Conservation (phyloP, 768 basidiomycete genomes). For the Pholiota microspora region DNA sequence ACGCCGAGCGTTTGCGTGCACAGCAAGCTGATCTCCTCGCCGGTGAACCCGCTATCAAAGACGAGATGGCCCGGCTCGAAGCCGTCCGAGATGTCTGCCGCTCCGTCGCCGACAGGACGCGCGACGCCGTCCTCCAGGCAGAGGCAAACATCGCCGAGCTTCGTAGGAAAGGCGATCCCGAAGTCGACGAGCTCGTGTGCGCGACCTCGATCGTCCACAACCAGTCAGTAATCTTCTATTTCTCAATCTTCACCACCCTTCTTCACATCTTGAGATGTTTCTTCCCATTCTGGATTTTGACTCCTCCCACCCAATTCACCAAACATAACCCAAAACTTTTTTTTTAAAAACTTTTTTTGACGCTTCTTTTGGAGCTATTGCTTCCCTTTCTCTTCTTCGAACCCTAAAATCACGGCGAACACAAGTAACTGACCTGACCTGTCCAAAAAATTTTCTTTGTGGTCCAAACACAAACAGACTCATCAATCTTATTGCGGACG, state of each 20-base stretch:
- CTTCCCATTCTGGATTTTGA: background rate
- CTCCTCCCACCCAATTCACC: too few relatives aligned
- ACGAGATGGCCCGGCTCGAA: conserved; percentile 93
- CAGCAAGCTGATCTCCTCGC: conserved; percentile 83
- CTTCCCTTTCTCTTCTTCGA: conserved; percentile 1
- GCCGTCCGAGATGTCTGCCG: conserved; percentile 91
- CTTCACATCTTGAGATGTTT: conserved; percentile 1
- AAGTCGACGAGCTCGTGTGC: conserved; percentile 96
- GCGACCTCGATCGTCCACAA: conserved; percentile 95
- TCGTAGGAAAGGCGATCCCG: conserved; percentile 81
- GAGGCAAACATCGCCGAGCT: conserved; percentile 78
- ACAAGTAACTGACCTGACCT: background rate
- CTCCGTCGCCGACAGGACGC: conserved; percentile 68
- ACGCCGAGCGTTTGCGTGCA: conserved; percentile 74
- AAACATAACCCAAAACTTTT: too few relatives aligned
- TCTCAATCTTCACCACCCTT: conserved; percentile 4
- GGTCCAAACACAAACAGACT: conserved; percentile 48
- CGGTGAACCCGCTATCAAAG: conserved; percentile 91
- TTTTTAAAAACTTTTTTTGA: conserved; percentile 6
- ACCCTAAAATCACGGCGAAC: conserved; percentile 6
- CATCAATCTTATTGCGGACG: conserved; percentile 97
- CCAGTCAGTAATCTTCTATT: conserved; percentile 80
- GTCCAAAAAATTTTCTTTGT: conserved; percentile 1
- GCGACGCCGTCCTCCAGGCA: conserved; percentile 58
- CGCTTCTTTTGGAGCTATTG: conserved; percentile 3